Evolutionary conservation across 805 yeast genomes (phyloP), one percentile per base, ranked within the genome.

Genomic region (Cyberlindnera saturnus): DNA sequence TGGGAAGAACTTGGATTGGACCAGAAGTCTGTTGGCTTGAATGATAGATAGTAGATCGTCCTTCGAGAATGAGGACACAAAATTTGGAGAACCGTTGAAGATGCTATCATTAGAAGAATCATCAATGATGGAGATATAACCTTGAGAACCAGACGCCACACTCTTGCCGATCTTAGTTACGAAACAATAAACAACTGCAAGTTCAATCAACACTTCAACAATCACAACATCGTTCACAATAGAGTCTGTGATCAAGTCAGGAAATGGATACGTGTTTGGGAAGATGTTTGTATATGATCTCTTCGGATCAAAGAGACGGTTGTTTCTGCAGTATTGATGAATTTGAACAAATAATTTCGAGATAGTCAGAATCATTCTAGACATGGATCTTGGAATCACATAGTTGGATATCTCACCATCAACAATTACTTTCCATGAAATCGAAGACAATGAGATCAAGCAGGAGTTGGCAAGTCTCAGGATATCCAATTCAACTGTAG

Each of bases 201-300:
- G 59, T 57, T 88, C 96, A 34, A 85, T 65, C 42, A 87, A 64
- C 3, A 83, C 69, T 58, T 88, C 96, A 23, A 81, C 86, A 44
- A 84, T 69, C 2, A 72, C 66, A 49, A 80, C 85, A 48, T 82
- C 86, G 48, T 79, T 77, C 16, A 86, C 84, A 36, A 81, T 69
- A 0, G 95, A 82, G 56, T 88, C 96, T 50, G 85, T 75, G 0
- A 90, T 78, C 28, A 70, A 55, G 35, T 78, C 81, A 38, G 65
- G 64, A 56, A 82, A 81, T 15, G 95, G 96, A 54, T 74, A 77
- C 14, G 64, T 61, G 26, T 71, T 69, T 8, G 93, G 95, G 66
- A 87, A 89, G 34, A 86, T 63, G 23, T 69, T 71, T 0, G 87
- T 81, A 56, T 81, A 84, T 0, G 79, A 72, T 64, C 87, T 74